Evolutionary conservation across 2,329 filamentous ascomycete species (phyloP), one percentile per base, ranked within the genome.

Genomic region (Nigrospora sphaerica): DNA sequence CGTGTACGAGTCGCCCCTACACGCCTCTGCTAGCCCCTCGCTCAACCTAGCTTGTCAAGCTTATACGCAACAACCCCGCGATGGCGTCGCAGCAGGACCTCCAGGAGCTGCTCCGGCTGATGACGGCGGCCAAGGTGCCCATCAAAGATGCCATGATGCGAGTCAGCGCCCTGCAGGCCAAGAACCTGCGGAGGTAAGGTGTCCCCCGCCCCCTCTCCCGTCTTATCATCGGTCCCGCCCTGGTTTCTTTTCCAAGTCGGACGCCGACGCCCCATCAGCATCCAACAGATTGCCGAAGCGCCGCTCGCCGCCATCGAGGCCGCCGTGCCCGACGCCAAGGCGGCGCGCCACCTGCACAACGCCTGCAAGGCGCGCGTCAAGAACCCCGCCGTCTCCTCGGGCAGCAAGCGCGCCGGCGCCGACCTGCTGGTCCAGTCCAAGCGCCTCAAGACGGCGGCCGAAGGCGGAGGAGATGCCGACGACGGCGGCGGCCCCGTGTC

Each of bases 71-170:
- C 23, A 6, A 10, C 23, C 23, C n/a, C 12, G 32, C 6, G 39
- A 80, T 81, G 77, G 70, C 75, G 9, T 68, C 73, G 2, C 76
- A 80, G 51, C 71, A 77, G 49, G 79, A 83, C 52, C 62, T 83
- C 18, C 78, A 83, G 54, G 79, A 81, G 56, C 71, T 83, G 14
- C 67, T 83, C 45, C 77, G 78, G 40, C 69, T 83, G 46, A 65
- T 83, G 53, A 83, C 77, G 4, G 70, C 73, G 40, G 75, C 78
- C 45, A 82, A 79, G 56, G 64, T 80, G 44, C 67, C 78, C 4
- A 70, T 83, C 65, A 69, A 82, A 61, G 72, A 73, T 45, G 79
- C 79, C 23, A 77, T 83, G 72, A 62, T 67, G 38, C 74, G 80
- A 51, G 70, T 82, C 48, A 81, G 77, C 58, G 69, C 74, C 3